Evolutionary conservation across 2,329 filamentous ascomycete genomes (phyloP).

Genomic region (Colletotrichum magnum): DNA sequence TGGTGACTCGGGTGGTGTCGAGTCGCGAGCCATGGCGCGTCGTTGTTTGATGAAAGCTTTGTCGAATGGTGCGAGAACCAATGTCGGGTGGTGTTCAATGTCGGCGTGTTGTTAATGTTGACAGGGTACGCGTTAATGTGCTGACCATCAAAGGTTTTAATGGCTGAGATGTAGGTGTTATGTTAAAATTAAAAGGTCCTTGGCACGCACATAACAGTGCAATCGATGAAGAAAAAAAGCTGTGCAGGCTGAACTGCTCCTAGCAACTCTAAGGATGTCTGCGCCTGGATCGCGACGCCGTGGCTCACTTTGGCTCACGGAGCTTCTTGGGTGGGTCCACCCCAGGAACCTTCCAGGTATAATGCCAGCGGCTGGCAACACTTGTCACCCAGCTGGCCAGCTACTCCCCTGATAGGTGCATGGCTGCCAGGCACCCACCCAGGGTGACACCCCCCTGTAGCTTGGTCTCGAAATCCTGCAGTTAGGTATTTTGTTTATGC

Average conservation of each 20-base stretch:
- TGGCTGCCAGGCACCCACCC: conserved; percentile 30
- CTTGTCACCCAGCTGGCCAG: not conserved
- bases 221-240: conserved; percentile 20
- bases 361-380: not conserved
- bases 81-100: conserved; percentile 11
- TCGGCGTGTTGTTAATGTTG: conserved; percentile 2
- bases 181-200: not conserved
- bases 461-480: conserved; percentile 35
- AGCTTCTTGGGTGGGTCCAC: conserved; percentile 33
- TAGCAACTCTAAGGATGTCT: conserved; percentile 37
- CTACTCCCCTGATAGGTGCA: conserved; percentile 2
- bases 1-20: conserved; percentile 39
- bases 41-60: conserved; percentile 18
- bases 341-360: conserved; percentile 9
- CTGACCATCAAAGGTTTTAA: too few relatives aligned
- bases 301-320: conserved; percentile 28
- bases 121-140: too few relatives aligned
- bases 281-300: conserved; percentile 38
- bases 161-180: not conserved
- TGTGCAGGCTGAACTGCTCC: not conserved
- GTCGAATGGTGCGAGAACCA: conserved; percentile 25
- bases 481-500: conserved; percentile 37
- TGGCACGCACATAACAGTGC: not conserved
- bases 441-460: conserved; percentile 25
- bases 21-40: conserved; percentile 35